These are phyloP conservation scores for Diutina neorugosa DNA, from an alignment of 1,139 yeast genomes.

Conservation along the genomic window DNA sequence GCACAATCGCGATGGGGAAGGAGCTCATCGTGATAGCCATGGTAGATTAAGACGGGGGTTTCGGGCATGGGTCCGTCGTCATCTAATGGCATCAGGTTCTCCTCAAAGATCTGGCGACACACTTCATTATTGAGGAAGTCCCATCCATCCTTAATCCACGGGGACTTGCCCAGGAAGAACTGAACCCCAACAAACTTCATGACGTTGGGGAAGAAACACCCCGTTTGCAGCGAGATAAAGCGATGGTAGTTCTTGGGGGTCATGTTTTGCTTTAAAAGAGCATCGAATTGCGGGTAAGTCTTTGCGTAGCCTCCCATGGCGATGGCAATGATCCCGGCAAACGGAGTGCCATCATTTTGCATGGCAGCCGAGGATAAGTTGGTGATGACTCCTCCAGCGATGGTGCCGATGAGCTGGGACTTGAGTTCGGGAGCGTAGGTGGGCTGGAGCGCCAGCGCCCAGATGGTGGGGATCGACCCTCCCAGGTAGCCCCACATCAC, in stretches of 20 bases:
- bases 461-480: conserved; percentile 5
- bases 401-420: neutral
- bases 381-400: neutral
- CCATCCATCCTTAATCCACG: neutral
- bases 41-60: neutral
- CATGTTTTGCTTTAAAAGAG: neutral
- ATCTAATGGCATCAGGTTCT: neutral
- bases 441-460: neutral
- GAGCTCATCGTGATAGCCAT: neutral
- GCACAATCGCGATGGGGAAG: neutral
- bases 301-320: conserved; percentile 3
- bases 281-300: conserved; percentile 1
- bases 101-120: neutral
- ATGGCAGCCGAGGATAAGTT: neutral
- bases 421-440: conserved; percentile 1
- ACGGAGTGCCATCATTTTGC: neutral
- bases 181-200: neutral
- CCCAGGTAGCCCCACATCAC: conserved; percentile 13
- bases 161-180: neutral
- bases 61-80: neutral
- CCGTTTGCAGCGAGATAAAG: neutral
- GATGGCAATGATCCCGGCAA: neutral
- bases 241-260: neutral
- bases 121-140: neutral
- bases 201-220: conserved; percentile 3